Base-by-base conservation (phyloP, 192 early-diverging fungal genomes). In the Rhizoclosmatium globosum region DNA sequence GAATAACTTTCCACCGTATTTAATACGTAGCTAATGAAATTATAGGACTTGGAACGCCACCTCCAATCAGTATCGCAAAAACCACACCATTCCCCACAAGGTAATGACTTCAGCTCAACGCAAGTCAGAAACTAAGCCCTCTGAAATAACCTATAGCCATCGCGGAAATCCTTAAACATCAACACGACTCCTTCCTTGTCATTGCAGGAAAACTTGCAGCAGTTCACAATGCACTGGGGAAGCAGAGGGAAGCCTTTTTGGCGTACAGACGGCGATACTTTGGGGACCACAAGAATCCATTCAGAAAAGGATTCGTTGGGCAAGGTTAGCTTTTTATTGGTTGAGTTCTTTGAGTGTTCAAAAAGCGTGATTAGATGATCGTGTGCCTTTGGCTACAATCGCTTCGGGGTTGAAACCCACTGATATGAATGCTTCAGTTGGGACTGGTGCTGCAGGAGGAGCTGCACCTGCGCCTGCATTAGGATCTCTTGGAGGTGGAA, bases 151-250 rank as follows among this genome's bases (percentile, higher is more conserved):
- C 9, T 69, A 69, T 45, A 83, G 82, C 78, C 19, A 76, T 83
- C 23, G 78, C 76, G 3, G 77, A 80, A 46, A 80, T 83, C n/a
- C 50, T 83, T 17, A 44, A 68, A 31, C 50, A 44, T 42, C 82
- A 83, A 64, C 73, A 83, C 58, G 68, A 79, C 3, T 79, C 77
- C 47, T 83, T 83, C 60, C 64, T 83, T 11, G 75, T 78, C 7
- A 76, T 83, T 61, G 82, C 82, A 19, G 57, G 62, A 11, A 83
- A 81, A 53, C 56, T 83, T 21, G 78, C 82, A 1, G 44, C 42
- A 50, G 78, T 66, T 2, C 82, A 83, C 62, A 78, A 83, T 45
- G 39, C 77, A 13, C 75, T 76, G 42, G 57, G 21, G 17, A 81
- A 83, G 44, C 80, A 77, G 44, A 31, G 67, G 39, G 78, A 83